These are phyloP conservation scores for Phytophthora ohioensis DNA, from an alignment of 352 stramenopile species.

Conservation along the genomic window DNA sequence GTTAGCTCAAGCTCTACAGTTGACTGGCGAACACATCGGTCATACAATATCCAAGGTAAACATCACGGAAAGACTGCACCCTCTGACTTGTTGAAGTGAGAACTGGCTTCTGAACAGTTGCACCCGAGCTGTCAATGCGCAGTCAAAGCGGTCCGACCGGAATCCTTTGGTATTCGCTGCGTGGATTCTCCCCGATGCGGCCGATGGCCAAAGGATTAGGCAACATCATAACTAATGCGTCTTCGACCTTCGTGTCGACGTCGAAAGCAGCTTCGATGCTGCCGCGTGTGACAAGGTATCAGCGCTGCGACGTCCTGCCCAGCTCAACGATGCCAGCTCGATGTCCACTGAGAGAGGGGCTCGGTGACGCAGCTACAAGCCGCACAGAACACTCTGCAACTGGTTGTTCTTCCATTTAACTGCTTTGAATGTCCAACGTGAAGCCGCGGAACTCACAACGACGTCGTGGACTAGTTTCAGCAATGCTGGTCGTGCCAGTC, in stretches of 20 bases:
- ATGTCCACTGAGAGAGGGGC: neutral
- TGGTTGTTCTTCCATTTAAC: neutral
- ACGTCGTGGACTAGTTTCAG: neutral
- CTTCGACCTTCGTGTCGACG: slow-evolving; percentile 5
- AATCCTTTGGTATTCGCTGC: slow-evolving; percentile 29
- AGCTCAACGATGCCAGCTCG: slow-evolving; percentile 12
- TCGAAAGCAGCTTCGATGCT: neutral
- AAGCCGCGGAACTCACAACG: slow-evolving; percentile 4
- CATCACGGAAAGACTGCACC: slow-evolving; percentile 14
- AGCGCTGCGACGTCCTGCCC: neutral
- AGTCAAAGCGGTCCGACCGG: slow-evolving; percentile 9
- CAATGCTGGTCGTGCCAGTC: neutral
- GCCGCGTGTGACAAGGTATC: slow-evolving; percentile 6
- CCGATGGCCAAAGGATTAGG: slow-evolving; percentile 14
- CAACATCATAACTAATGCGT: slow-evolving; percentile 33
- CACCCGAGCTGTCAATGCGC: slow-evolving; percentile 5
- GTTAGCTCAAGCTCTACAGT: too few species aligned
- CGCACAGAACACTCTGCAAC: neutral
- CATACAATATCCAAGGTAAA: slow-evolving; percentile 4
- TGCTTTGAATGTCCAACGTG: slow-evolving; percentile 13
- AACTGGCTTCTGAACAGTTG: slow-evolving; percentile 29
- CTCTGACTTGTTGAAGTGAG: slow-evolving; percentile 27
- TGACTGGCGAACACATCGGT: neutral
- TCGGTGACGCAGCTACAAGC: neutral
- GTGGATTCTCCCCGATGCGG: slow-evolving; percentile 19